Evolutionary conservation across 1,139 yeast genomes (phyloP).

Genomic region (Debaryomyces robertsiae): DNA sequence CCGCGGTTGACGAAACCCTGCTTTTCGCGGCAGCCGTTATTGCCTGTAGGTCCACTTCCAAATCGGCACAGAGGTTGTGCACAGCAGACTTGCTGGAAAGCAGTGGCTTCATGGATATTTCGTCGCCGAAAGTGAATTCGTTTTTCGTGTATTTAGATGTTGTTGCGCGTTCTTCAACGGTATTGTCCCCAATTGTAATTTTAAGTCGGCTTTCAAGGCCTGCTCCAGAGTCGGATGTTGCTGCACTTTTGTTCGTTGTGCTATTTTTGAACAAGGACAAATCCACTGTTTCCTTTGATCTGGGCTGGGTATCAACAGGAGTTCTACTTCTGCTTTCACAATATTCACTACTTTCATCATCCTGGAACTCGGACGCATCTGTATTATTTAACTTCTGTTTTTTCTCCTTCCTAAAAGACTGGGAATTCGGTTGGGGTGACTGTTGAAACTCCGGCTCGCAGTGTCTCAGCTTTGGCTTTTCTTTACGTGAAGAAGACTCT

Average conservation of each 20-base stretch:
- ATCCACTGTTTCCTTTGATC: not conserved
- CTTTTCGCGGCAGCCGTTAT: not conserved
- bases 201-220: conserved; percentile 7
- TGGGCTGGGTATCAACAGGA: not conserved
- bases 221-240: not conserved
- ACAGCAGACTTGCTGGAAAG: conserved; percentile 1
- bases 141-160: conserved; percentile 12
- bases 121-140: conserved; percentile 4
- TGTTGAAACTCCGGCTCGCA: too few relatives aligned
- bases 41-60: conserved; percentile 1
- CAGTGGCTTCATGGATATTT: not conserved
- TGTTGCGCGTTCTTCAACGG: conserved; percentile 18
- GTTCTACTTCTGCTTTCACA: not conserved
- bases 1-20: not conserved
- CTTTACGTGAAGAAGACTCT: too few relatives aligned
- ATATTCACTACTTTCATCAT: conserved; percentile 2
- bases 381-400: not conserved
- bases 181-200: conserved; percentile 19
- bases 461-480: too few relatives aligned
- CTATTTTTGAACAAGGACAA: conserved; percentile 2
- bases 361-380: not conserved
- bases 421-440: too few relatives aligned
- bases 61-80: conserved; percentile 6
- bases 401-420: too few relatives aligned
- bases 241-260: not conserved